Base-by-base conservation (phyloP, 2,329 filamentous ascomycete genomes). In the Mycosphaerella sp. region DNA sequence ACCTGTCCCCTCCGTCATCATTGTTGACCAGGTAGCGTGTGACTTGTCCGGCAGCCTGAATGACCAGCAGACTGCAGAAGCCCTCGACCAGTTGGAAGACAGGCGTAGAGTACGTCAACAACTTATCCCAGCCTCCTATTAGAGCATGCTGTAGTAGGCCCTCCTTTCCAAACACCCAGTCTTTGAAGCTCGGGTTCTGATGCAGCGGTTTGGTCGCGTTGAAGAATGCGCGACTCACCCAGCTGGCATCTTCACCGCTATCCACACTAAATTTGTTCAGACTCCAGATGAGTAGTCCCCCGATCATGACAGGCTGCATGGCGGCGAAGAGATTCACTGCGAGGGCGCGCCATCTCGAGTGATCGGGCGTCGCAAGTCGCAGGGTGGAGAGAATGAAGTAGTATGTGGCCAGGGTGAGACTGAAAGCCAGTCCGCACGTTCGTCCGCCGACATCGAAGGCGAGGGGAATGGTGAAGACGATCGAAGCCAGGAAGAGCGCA, bases 381-480 rank as follows among this genome's bases (percentile, higher is more conserved):
- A 93, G 75, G 57, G 81, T 74, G 50, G 89, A 95, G 73, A 93
- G 89, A 69, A 88, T 72, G 68, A 95, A 85, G 75, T 97, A 97
- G 77, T 94, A 97, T 64, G 80, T 77, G 62, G 91, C 90, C 49
- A 97, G 81, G 42, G 87, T 82, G 48, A 97, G 80, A 67, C 89
- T 96, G 75, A 94, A 97, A 57, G 89, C 91, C 66, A 98, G 79
- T 53, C 93, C 93, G 66, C 89, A 95, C 63, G 93, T 90, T 65
- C 89, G 85, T 56, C 93, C 93, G 68, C 93, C 93, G 65, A 97
- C 91, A 80, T 98, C 93, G 75, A 97, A 97, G 65, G 91, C 88
- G 68, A 98, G 84, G 56, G 93, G 93, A 68, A 98, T 93, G 56
- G 89, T 95, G 68, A 97, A 86, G 67, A 97, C 84, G 70, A 96